Evolutionary conservation across 805 yeast species (phyloP).

Genomic region (Metschnikowia lunata): DNA sequence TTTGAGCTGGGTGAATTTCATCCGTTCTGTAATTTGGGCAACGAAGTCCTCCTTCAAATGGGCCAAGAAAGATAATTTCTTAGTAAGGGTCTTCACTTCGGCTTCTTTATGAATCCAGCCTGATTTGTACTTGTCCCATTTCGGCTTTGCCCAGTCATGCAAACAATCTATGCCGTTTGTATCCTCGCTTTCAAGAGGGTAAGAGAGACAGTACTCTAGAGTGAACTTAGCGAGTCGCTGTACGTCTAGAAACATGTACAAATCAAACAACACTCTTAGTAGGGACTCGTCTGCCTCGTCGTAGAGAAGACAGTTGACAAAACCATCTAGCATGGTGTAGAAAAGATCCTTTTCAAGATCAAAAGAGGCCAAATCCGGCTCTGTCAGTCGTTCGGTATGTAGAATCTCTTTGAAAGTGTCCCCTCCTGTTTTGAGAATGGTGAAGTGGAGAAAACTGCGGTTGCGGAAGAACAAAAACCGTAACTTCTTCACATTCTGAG

Average conservation of each 20-base stretch:
- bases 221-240: slow-evolving; percentile 49
- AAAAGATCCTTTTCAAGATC: slow-evolving; percentile 28
- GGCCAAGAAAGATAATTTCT: slow-evolving; percentile 25
- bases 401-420: slow-evolving; percentile 9
- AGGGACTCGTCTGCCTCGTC: slow-evolving; percentile 62
- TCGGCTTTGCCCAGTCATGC: slow-evolving; percentile 14
- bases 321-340: slow-evolving; percentile 52
- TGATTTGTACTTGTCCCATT: not conserved
- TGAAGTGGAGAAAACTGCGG: slow-evolving; percentile 67
- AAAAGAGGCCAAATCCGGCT: slow-evolving; percentile 3
- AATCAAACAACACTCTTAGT: slow-evolving; percentile 45
- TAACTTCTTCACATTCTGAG: slow-evolving; percentile 70
- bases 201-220: slow-evolving; percentile 55
- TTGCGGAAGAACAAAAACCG: slow-evolving; percentile 78
- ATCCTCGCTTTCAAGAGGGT: slow-evolving; percentile 41
- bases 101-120: not conserved
- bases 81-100: not conserved
- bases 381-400: slow-evolving; percentile 1
- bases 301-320: slow-evolving; percentile 60
- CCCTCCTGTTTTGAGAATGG: slow-evolving; percentile 24
- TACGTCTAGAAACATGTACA: slow-evolving; percentile 48
- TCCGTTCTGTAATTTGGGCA: slow-evolving; percentile 17
- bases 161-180: slow-evolving; percentile 26
- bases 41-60: slow-evolving; percentile 31
- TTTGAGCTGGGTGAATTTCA: slow-evolving; percentile 6